These are phyloP conservation scores for Herpetomonas tarakana DNA, from an alignment of 208 protist species.

Conservation along the genomic window DNA sequence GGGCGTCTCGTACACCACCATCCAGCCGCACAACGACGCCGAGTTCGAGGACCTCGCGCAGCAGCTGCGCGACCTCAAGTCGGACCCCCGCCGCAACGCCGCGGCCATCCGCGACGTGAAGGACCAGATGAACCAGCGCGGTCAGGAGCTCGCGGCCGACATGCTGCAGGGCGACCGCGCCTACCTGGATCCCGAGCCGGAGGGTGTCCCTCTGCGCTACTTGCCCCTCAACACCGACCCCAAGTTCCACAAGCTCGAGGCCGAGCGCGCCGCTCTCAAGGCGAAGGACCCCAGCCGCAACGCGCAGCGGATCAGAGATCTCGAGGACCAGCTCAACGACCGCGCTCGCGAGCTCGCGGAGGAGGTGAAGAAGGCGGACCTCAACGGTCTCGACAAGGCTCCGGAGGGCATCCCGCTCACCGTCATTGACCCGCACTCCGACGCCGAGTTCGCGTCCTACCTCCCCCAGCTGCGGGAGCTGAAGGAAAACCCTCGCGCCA, in stretches of 20 bases:
- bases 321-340: conserved; percentile 70
- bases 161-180: conserved; percentile 38
- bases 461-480: conserved; percentile 51
- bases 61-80: conserved; percentile 31
- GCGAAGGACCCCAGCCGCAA: conserved; percentile 52
- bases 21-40: conserved; percentile 53
- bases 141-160: conserved; percentile 49
- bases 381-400: conserved; percentile 45
- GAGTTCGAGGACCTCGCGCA: conserved; percentile 55
- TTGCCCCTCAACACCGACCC: conserved; percentile 63
- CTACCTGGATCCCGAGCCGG: conserved; percentile 54
- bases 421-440: conserved; percentile 47
- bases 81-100: conserved; percentile 35
- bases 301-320: conserved; percentile 44
- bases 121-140: conserved; percentile 64
- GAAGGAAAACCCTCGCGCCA: conserved; percentile 48
- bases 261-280: conserved; percentile 63
- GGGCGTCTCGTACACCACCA: conserved; percentile 30
- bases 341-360: conserved; percentile 54
- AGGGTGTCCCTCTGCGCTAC: conserved; percentile 53
- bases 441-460: conserved; percentile 41
- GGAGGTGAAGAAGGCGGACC: conserved; percentile 65
- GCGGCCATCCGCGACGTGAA: conserved; percentile 36
- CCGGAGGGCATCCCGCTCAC: conserved; percentile 60
- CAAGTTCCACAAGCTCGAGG: conserved; percentile 63